Conservation (phyloP, 495 filamentous ascomycete species). For the Cryomyces minteri region DNA sequence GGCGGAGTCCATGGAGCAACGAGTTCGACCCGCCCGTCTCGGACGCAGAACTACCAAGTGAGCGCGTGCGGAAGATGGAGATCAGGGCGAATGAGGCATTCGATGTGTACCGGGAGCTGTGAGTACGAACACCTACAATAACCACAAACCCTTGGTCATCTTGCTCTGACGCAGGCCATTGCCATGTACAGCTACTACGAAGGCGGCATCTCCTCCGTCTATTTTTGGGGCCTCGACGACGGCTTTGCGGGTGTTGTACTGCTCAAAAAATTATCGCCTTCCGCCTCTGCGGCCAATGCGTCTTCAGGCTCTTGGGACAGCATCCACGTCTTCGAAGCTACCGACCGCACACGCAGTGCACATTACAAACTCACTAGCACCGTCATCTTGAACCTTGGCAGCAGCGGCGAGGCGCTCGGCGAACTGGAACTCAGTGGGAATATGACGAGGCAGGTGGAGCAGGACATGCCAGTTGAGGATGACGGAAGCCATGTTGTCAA, state of each 20-base stretch:
- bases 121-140: slow-evolving; percentile 11
- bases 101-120: slow-evolving; percentile 87
- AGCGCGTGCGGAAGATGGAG: slow-evolving; percentile 72
- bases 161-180: background rate
- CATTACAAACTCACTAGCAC: slow-evolving; percentile 98
- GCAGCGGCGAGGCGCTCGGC: slow-evolving; percentile 51
- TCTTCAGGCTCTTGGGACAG: slow-evolving; percentile 86
- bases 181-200: slow-evolving; percentile 55
- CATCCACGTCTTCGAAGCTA: slow-evolving; percentile 96
- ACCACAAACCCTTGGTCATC: background rate
- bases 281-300: slow-evolving; percentile 21
- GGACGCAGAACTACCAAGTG: slow-evolving; percentile 22
- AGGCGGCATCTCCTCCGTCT: slow-evolving; percentile 84
- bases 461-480: slow-evolving; percentile 71
- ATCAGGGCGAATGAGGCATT: slow-evolving; percentile 86
- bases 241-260: slow-evolving; percentile 93
- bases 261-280: slow-evolving; percentile 66
- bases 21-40: slow-evolving; percentile 78
- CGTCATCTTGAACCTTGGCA: slow-evolving; percentile 77
- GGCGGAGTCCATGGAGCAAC: slow-evolving; percentile 94
- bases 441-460: slow-evolving; percentile 91
- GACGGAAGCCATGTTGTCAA: slow-evolving; percentile 93
- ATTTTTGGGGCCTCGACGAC: slow-evolving; percentile 98
- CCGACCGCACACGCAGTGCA: slow-evolving; percentile 71
- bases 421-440: slow-evolving; percentile 90